A percentile compares a stretch with the other conserved stretches of the same genome.
Evolutionary conservation across 495 filamentous ascomycete genomes (phyloP).

Genomic region (Penicillium subrubescens): DNA sequence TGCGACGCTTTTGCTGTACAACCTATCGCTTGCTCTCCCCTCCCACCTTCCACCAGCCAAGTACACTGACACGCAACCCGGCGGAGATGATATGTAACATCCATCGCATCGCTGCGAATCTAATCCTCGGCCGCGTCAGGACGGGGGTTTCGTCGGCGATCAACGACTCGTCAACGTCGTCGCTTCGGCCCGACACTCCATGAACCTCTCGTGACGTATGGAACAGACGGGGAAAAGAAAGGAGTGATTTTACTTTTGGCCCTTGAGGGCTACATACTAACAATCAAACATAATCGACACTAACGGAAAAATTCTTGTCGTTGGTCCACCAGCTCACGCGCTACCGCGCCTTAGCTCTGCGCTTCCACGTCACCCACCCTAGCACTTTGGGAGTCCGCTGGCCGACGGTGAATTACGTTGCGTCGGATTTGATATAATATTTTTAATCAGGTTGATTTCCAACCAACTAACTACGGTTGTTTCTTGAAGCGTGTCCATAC

Average conservation of each 20-base stretch:
- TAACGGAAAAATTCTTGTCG: neutral
- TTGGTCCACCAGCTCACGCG: conserved; percentile 13
- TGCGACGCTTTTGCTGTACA: neutral
- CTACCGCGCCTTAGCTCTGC: conserved; percentile 23
- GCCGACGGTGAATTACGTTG: conserved; percentile 16
- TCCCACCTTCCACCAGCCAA: conserved; percentile 9
- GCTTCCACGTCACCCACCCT: conserved; percentile 21
- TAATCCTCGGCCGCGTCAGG: neutral
- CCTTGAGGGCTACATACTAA: neutral
- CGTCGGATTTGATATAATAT: neutral
- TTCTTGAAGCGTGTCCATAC: neutral
- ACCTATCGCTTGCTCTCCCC: neutral
- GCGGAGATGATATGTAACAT: neutral
- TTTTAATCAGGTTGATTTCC: neutral
- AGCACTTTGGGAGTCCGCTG: conserved; percentile 1
- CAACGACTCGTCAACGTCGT: neutral
- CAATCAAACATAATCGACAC: neutral
- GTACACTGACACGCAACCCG: conserved; percentile 9
- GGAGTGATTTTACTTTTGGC: neutral
- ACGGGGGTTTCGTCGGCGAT: neutral
- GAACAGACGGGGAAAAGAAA: neutral
- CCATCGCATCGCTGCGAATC: neutral
- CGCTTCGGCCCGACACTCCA: neutral
- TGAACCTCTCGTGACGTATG: conserved; percentile 3
- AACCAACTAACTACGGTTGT: neutral